Conservation (phyloP, 345 rosid genomes). For the Eucalyptus fibrosa region DNA sequence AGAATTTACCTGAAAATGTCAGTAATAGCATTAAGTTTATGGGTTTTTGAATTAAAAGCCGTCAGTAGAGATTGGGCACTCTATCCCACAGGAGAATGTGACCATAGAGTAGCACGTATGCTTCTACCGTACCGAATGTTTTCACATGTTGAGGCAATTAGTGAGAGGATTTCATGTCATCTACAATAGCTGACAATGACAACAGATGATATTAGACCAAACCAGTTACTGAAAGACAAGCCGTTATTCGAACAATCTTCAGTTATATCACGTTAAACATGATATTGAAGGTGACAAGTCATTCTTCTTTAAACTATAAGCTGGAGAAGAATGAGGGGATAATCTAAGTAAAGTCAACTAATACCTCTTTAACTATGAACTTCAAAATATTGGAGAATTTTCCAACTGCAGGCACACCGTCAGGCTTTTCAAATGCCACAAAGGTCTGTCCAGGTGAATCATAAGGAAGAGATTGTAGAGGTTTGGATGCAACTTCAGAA, state of each 20-base stretch:
- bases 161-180: neutral
- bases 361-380: constrained; percentile 90
- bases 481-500: constrained; percentile 49
- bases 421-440: constrained; percentile 84
- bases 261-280: neutral
- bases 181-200: neutral
- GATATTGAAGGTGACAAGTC: neutral
- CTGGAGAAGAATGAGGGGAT: neutral
- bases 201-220: neutral
- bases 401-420: constrained; percentile 67
- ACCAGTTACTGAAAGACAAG: neutral
- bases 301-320: neutral
- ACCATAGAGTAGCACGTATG: neutral
- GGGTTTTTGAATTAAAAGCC: neutral
- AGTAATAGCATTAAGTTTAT: neutral
- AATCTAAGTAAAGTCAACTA: neutral
- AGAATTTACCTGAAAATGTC: neutral
- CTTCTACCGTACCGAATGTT: neutral
- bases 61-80: neutral
- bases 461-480: constrained; percentile 76
- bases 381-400: constrained; percentile 84
- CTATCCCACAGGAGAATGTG: neutral
- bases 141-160: neutral
- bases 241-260: neutral
- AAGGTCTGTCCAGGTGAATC: constrained; percentile 91